phyloP scores from a whole-genome alignment of 148 eudicot species.

The Cornus suecica region DNA sequence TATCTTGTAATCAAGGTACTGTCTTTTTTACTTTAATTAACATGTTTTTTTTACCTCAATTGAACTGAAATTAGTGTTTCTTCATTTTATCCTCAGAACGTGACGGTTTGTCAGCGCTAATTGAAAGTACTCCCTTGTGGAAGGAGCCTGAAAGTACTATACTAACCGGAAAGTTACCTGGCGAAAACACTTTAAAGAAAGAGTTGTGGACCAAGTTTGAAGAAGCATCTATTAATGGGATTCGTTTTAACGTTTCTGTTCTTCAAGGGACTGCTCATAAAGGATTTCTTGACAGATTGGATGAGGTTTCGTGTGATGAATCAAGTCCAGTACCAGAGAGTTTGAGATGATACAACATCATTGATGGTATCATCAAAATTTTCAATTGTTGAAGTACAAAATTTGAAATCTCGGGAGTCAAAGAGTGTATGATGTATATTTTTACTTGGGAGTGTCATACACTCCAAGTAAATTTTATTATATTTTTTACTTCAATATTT shows the following conservation, averaged over 20 bases:
- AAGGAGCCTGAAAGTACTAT: conserved; percentile 54
- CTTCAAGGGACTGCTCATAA: conserved; percentile 27
- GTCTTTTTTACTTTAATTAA: neutral
- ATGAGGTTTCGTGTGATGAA: conserved; percentile 62
- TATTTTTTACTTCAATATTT: neutral
- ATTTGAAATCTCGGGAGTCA: neutral
- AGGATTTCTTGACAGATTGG: conserved; percentile 80
- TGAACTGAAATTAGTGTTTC: neutral
- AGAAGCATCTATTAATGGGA: conserved; percentile 53
- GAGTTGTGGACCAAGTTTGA: conserved; percentile 92
- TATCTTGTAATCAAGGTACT: conserved; percentile 23
- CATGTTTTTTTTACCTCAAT: neutral
- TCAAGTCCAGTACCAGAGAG: conserved; percentile 11
- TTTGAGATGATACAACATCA: conserved; percentile 12
- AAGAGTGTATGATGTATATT: neutral
- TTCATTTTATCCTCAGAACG: conserved; percentile 19
- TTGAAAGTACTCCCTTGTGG: conserved; percentile 70
- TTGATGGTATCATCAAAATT: neutral
- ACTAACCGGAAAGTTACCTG: conserved; percentile 55
- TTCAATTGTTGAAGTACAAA: neutral
- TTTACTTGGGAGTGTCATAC: no score
- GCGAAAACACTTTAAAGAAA: conserved; percentile 89
- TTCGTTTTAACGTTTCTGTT: conserved; percentile 25
- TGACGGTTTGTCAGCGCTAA: conserved; percentile 18
- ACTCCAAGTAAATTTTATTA: no score